Conservation (phyloP, 768 basidiomycete genomes). For the Suillus luteus region DNA sequence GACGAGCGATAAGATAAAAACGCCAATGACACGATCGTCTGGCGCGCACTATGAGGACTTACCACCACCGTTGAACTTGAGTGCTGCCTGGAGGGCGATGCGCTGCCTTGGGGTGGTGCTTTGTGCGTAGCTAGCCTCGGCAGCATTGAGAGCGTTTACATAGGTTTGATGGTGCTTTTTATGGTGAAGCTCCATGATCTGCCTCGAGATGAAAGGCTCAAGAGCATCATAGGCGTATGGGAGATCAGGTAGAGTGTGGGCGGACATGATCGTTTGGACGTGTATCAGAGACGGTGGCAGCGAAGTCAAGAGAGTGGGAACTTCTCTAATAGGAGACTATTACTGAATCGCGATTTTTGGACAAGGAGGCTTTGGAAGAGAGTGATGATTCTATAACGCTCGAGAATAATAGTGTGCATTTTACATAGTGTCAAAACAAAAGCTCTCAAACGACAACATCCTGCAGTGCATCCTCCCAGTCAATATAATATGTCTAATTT, state of each 20-base stretch:
- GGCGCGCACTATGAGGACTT: slow-evolving; percentile 26
- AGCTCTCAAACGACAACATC: no score
- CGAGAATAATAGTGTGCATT: no score
- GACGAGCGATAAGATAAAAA: slow-evolving; percentile 17
- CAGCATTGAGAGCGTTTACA: slow-evolving; percentile 89
- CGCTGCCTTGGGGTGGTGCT: slow-evolving; percentile 71
- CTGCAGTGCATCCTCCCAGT: no score
- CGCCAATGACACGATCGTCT: background rate
- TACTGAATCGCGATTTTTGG: no score
- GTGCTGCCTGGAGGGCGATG: slow-evolving; percentile 85
- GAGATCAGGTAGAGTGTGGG: slow-evolving; percentile 66
- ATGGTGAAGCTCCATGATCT: slow-evolving; percentile 97
- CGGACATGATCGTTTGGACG: slow-evolving; percentile 34
- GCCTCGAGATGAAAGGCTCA: slow-evolving; percentile 87
- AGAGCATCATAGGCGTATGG: slow-evolving; percentile 86
- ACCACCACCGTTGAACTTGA: slow-evolving; percentile 98
- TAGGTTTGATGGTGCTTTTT: slow-evolving; percentile 95
- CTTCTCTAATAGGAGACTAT: slow-evolving; percentile 9
- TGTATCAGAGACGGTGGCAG: slow-evolving; percentile 4
- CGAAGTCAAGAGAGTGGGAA: slow-evolving; percentile 10
- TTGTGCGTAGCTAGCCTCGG: slow-evolving; percentile 74
- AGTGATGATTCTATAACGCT: no score
- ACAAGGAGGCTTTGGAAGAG: no score
- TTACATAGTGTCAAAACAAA: no score
- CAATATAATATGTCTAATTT: background rate